phyloP scores from a whole-genome alignment of 768 basidiomycete species.

The Grammothele lineata region DNA sequence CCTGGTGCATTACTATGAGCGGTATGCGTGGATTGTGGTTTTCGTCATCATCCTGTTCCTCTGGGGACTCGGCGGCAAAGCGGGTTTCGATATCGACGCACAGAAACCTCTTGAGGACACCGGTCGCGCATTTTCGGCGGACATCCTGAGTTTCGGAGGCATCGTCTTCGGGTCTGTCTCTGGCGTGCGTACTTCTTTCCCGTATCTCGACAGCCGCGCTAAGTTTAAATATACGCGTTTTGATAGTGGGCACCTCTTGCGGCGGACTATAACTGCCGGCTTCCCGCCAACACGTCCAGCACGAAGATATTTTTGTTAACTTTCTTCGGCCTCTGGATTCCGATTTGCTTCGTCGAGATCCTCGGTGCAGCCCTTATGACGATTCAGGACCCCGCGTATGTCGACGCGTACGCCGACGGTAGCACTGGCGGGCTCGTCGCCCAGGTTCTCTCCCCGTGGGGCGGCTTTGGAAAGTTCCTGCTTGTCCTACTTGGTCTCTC shows the following conservation, averaged over 20 bases:
- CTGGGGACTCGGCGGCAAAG: slow-evolving; percentile 44
- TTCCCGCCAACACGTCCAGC: slow-evolving; percentile 40
- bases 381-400: slow-evolving; percentile 33
- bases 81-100: slow-evolving; percentile 41
- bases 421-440: slow-evolving; percentile 45
- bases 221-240: too few relatives aligned
- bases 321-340: slow-evolving; percentile 47
- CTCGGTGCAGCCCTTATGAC: slow-evolving; percentile 46
- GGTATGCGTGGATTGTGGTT: slow-evolving; percentile 50
- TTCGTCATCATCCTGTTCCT: slow-evolving; percentile 47
- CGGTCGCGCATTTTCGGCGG: slow-evolving; percentile 40
- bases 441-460: slow-evolving; percentile 34
- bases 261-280: slow-evolving; percentile 50
- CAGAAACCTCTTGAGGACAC: slow-evolving; percentile 40
- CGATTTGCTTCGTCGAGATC: slow-evolving; percentile 42
- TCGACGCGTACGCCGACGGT: slow-evolving; percentile 29
- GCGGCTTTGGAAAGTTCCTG: slow-evolving; percentile 42
- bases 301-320: slow-evolving; percentile 45
- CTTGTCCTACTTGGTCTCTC: slow-evolving; percentile 41
- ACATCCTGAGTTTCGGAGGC: slow-evolving; percentile 48
- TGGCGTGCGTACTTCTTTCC: slow-evolving; percentile 31
- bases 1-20: slow-evolving; percentile 45
- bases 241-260: slow-evolving; percentile 47
- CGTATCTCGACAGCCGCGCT: too few relatives aligned
- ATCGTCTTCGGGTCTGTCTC: slow-evolving; percentile 46